Evolutionary conservation across 208 protist genomes (phyloP), one percentile per base, ranked within the genome.

Genomic region (Crithidia expoeki): DNA sequence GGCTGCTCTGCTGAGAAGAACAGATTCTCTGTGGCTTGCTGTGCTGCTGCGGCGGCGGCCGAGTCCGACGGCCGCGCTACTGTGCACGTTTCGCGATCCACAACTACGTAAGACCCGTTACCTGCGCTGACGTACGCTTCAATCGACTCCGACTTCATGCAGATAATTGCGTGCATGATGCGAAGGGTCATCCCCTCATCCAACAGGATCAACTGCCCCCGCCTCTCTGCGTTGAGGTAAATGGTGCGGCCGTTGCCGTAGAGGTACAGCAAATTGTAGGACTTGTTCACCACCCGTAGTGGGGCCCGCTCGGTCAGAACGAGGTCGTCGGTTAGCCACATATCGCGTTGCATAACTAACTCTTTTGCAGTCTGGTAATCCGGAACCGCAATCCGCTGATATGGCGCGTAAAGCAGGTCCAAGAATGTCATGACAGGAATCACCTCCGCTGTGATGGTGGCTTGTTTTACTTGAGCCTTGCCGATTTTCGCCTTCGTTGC

Each of bases 21-120:
- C 9, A 40, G 52, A 25, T 58, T 19, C 4, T 58, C 52, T 12
- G 7, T 58, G 32, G 3, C 55, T 36, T 44, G 34, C n/a, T 30
- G 55, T 2, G 25, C 27, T 3, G 23, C 57, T 21, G 57, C 57
- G 14, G 67, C 36, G 0, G 34, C n/a, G 17, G 42, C 42, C 9
- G 42, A 9, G 16, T 36, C 23, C 0, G 36, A 44, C 9, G 68
- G 46, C 32, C 21, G 61, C 32, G 67, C 38, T n/a, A 53, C 58
- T 53, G 74, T 85, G 65, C 72, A 77, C 49, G 65, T 80, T 1
- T 75, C 59, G 9, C 68, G 71, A 47, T 91, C 83, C 21, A 83
- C 46, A 21, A 87, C 59, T 16, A 90, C 80, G 76, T 92, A 94
- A 5, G 84, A 89, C 7, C 89, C 89, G 66, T 92, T 90, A 23